Conservation (phyloP, 129 eudicot genomes). For the Rutidosis leptorrhynchoides region DNA sequence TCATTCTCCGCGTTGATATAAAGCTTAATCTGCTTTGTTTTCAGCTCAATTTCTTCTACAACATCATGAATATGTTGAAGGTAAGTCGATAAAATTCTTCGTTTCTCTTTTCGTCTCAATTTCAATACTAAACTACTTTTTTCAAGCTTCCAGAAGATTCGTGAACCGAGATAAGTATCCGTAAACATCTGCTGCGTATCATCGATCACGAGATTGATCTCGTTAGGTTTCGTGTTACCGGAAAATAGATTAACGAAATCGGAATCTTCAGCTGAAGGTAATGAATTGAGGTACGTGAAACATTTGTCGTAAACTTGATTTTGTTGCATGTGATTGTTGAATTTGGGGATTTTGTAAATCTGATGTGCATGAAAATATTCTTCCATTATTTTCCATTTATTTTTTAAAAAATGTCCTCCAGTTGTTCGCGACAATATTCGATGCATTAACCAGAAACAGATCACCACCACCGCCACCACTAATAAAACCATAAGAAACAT, state of each 20-base stretch:
- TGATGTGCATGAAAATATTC: constrained; percentile 67
- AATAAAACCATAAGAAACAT: constrained; percentile 35
- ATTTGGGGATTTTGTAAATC: constrained; percentile 72
- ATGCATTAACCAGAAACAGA: constrained; percentile 31
- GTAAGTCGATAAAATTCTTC: constrained; percentile 62
- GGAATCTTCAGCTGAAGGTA: constrained; percentile 63
- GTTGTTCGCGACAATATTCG: constrained; percentile 42
- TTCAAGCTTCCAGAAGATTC: constrained; percentile 58
- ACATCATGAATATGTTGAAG: constrained; percentile 66
- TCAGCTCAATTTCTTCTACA: constrained; percentile 63
- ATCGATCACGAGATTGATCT: constrained; percentile 61
- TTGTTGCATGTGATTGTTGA: constrained; percentile 77
- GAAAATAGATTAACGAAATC: constrained; percentile 68
- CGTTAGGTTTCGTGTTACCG: constrained; percentile 50
- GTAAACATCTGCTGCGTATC: constrained; percentile 33
- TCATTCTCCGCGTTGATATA: constrained; percentile 45
- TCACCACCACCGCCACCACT: constrained; percentile 11
- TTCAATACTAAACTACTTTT: constrained; percentile 46
- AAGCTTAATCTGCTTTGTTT: constrained; percentile 48
- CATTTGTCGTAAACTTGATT: constrained; percentile 70
- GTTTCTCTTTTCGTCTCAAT: constrained; percentile 62
- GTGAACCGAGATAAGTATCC: constrained; percentile 68
- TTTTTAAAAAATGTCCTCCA: constrained; percentile 33
- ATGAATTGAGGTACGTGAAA: constrained; percentile 56
- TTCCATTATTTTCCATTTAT: constrained; percentile 41